These are phyloP conservation scores for Pythium utonaiense DNA, from an alignment of 352 stramenopile species.

Conservation along the genomic window DNA sequence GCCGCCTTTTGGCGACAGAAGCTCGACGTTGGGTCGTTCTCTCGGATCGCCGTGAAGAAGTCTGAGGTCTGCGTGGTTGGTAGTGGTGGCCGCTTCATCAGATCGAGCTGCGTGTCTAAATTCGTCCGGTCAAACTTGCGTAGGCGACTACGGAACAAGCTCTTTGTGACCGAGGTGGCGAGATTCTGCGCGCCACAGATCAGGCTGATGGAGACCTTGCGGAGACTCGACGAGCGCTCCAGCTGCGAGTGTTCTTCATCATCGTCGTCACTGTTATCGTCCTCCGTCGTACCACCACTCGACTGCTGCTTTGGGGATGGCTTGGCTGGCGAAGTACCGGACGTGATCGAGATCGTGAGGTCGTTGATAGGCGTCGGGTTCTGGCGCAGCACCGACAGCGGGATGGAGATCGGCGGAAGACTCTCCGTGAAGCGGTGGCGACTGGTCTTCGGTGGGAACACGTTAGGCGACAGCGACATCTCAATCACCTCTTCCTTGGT, in stretches of 20 bases:
- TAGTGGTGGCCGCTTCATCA: constrained; percentile 60
- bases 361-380: constrained; percentile 50
- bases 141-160: constrained; percentile 65
- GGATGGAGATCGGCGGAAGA: constrained; percentile 79
- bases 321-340: constrained; percentile 1
- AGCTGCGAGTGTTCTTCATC: not conserved
- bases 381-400: constrained; percentile 64
- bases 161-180: constrained; percentile 65
- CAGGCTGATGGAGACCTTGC: constrained; percentile 71
- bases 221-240: constrained; percentile 30
- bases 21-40: constrained; percentile 77
- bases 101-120: constrained; percentile 55
- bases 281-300: constrained; percentile 4
- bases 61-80: constrained; percentile 40
- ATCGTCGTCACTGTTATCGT: constrained; percentile 3
- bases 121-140: constrained; percentile 51
- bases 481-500: constrained; percentile 82
- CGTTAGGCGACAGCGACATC: constrained; percentile 75
- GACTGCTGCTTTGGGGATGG: not conserved
- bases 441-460: constrained; percentile 85
- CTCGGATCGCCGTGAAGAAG: constrained; percentile 80
- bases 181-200: constrained; percentile 75
- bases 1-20: constrained; percentile 72
- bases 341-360: constrained; percentile 16
- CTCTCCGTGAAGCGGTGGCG: constrained; percentile 79